Base-by-base conservation (phyloP, 1,284 basidiomycete species). In the Hymenochaete sp. region DNA sequence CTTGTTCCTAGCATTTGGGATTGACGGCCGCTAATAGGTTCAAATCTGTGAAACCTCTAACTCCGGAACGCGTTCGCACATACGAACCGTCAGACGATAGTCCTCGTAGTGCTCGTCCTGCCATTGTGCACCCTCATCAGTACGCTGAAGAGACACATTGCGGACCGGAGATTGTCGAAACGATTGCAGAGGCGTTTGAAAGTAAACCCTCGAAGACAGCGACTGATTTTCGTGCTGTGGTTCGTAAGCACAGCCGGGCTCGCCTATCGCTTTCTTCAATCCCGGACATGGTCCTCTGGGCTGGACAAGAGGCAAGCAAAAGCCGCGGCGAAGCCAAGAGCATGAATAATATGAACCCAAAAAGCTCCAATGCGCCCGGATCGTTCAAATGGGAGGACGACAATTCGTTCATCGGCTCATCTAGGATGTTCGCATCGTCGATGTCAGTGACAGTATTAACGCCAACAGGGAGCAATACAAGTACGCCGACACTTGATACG, bases 231-330 rank as follows among this genome's bases (percentile, higher is more conserved):
- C n/a, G n/a, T n/a, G n/a, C n/a, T n/a, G n/a, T n/a, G n/a, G n/a
- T n/a, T n/a, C n/a, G n/a, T n/a, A n/a, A n/a, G n/a, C n/a, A n/a
- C n/a, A n/a, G n/a, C n/a, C n/a, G n/a, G n/a, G n/a, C n/a, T n/a
- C 25, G 14, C 16, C 38, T 19, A 8, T 29, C 18, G 9, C 19
- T 40, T 11, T 19, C 38, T 9, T 27, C 4, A n/a, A 19, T 49
- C 25, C 48, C 48, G 9, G 38, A 49, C 1, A n/a, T 21, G 4
- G 48, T 49, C n/a, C 19, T 49, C 21, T 40, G 31, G 27, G 48
- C 48, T 25, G 48, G 48, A n/a, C n/a, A 28, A 13, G 26, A 40
- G 19, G 48, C 48, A 3, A 38, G 24, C 10, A 38, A 25, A 26
- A 32, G 14, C 7, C 42, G 47, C n/a, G 18, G 27, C 33, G n/a